Evolutionary conservation across 2,329 filamentous ascomycete species (phyloP).

Genomic region (Eutypa lata): DNA sequence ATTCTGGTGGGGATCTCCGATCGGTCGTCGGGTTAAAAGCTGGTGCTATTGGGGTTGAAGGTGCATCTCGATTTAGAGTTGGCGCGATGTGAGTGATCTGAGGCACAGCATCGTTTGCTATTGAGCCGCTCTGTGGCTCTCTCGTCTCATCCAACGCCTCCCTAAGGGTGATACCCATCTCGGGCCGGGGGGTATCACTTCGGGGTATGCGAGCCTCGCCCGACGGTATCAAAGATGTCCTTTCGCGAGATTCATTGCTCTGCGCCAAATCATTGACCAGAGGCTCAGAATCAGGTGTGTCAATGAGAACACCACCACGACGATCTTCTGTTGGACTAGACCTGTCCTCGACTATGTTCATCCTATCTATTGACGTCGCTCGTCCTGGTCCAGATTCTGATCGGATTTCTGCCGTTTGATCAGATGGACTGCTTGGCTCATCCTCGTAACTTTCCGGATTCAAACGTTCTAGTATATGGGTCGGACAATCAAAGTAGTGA

Average conservation of each 20-base stretch:
- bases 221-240: not conserved
- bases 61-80: conserved; percentile 1
- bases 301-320: not conserved
- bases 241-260: not conserved
- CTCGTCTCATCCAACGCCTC: conserved; percentile 13
- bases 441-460: conserved; percentile 5
- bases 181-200: too few relatives aligned
- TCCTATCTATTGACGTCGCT: not conserved
- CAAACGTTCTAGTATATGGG: conserved; percentile 39
- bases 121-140: conserved; percentile 1
- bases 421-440: not conserved
- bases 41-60: conserved; percentile 12
- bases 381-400: not conserved
- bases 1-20: conserved; percentile 30
- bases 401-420: not conserved
- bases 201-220: not conserved
- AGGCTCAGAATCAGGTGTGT: not conserved
- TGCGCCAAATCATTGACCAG: not conserved
- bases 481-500: conserved; percentile 47
- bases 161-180: conserved; percentile 6
- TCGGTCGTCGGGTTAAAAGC: conserved; percentile 8
- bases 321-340: not conserved
- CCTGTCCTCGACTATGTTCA: not conserved
- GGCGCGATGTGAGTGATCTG: conserved; percentile 1
- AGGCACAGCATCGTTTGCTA: not conserved